Conservation (phyloP, 148 eudicot species). For the Diospyros lotus region DNA sequence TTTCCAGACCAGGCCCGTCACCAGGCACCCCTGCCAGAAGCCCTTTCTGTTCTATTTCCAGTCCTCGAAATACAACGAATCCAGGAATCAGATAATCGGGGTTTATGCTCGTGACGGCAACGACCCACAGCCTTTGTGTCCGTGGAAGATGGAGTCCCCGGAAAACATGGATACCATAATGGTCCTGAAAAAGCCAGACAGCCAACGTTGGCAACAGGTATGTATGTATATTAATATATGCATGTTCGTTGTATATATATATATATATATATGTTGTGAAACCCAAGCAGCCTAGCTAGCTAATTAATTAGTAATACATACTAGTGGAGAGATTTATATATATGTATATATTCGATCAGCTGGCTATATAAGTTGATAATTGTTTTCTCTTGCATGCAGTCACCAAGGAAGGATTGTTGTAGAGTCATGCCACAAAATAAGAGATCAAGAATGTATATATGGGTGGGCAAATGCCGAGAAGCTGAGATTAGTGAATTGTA, state of each 20-base stretch:
- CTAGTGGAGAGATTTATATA: too few relatives aligned
- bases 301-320: too few relatives aligned
- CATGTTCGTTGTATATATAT: too few relatives aligned
- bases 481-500: conserved; percentile 49
- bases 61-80: conserved; percentile 27
- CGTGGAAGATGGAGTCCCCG: conserved; percentile 37
- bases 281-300: too few relatives aligned
- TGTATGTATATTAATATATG: background rate
- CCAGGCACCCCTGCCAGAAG: conserved; percentile 44
- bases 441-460: conserved; percentile 31
- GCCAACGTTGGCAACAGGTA: conserved; percentile 39
- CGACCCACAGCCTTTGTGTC: conserved; percentile 31
- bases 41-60: conserved; percentile 37
- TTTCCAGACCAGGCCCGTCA: conserved; percentile 44
- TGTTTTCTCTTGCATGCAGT: conserved; percentile 31
- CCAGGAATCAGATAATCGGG: conserved; percentile 44
- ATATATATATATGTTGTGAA: too few relatives aligned
- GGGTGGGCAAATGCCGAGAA: conserved; percentile 45
- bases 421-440: conserved; percentile 32
- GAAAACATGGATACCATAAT: conserved; percentile 27
- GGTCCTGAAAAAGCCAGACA: conserved; percentile 35
- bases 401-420: conserved; percentile 45
- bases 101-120: conserved; percentile 34
- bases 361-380: too few relatives aligned
- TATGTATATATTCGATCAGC: too few relatives aligned